Conservation (phyloP, 1,284 basidiomycete genomes). For the Melampsora larici-populina region DNA sequence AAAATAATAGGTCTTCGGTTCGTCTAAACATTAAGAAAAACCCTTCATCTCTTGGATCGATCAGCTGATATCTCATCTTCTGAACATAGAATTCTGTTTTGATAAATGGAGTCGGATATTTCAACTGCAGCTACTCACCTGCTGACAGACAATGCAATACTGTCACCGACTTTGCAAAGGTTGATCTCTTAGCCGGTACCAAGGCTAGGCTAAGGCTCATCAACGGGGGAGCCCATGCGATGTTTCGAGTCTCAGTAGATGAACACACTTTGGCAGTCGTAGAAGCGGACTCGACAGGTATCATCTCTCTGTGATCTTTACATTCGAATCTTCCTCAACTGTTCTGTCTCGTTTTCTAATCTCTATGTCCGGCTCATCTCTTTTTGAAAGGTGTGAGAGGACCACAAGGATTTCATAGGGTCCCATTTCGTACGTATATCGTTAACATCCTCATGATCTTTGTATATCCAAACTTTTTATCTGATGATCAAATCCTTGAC, state of each 20-base stretch:
- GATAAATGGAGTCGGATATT: slow-evolving; percentile 10
- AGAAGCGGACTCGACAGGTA: slow-evolving; percentile 2
- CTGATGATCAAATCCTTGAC: too few species aligned
- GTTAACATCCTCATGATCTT: too few species aligned
- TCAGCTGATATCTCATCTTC: too few species aligned
- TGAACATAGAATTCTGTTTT: background rate
- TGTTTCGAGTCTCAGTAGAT: slow-evolving; percentile 9
- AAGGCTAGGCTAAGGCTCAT: slow-evolving; percentile 5
- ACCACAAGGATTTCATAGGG: background rate
- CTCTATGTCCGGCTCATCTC: too few species aligned
- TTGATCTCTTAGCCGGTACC: background rate
- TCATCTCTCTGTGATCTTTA: too few species aligned
- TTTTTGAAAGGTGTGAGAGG: background rate
- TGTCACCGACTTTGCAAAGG: background rate
- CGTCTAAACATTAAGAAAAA: background rate
- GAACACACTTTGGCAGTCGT: background rate
- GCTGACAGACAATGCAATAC: background rate
- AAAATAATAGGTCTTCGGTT: background rate
- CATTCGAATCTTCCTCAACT: too few species aligned
- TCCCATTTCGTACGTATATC: background rate
- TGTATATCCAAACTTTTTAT: too few species aligned
- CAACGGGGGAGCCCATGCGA: background rate
- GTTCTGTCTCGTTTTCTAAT: too few species aligned
- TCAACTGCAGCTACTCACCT: background rate
- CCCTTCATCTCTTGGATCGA: too few species aligned